These are phyloP conservation scores for Linderina pennispora DNA, from an alignment of 192 early-diverging fungal genomes.

Conservation along the genomic window DNA sequence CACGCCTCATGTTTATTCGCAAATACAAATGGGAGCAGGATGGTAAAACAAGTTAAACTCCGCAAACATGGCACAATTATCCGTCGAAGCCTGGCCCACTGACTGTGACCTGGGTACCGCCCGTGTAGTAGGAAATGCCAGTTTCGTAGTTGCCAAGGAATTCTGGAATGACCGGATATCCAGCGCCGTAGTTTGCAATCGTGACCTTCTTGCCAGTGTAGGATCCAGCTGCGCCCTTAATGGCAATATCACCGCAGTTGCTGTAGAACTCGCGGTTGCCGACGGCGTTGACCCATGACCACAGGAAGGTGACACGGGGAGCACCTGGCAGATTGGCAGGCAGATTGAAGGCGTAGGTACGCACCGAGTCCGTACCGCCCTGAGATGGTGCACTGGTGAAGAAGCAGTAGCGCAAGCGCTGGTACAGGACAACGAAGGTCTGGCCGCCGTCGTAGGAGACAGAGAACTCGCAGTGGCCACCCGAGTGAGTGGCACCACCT, in stretches of 20 bases:
- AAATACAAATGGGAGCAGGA: too few species aligned
- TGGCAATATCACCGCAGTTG: slow-evolving; percentile 50
- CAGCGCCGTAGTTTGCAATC: slow-evolving; percentile 23
- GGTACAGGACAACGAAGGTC: slow-evolving; percentile 52
- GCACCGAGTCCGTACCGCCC: background rate
- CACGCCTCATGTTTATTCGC: too few species aligned
- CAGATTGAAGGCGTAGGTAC: slow-evolving; percentile 33
- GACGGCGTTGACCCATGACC: slow-evolving; percentile 57
- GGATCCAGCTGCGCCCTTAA: slow-evolving; percentile 20
- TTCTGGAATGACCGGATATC: slow-evolving; percentile 17
- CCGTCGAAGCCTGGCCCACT: background rate
- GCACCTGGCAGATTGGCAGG: slow-evolving; percentile 39
- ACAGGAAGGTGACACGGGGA: slow-evolving; percentile 49
- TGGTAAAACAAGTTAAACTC: too few species aligned
- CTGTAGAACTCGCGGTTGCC: slow-evolving; percentile 60
- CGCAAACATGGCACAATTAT: too few species aligned
- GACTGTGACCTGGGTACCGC: slow-evolving; percentile 4
- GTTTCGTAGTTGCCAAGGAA: slow-evolving; percentile 9
- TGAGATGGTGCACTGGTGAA: background rate
- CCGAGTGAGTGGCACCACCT: slow-evolving; percentile 29
- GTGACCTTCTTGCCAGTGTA: slow-evolving; percentile 31
- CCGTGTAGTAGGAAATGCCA: slow-evolving; percentile 5
- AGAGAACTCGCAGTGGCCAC: slow-evolving; percentile 64
- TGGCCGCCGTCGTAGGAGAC: slow-evolving; percentile 56
- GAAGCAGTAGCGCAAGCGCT: slow-evolving; percentile 35